These are phyloP conservation scores for Fusarium transvaalense DNA, from an alignment of 2,329 filamentous ascomycete genomes.

Conservation along the genomic window DNA sequence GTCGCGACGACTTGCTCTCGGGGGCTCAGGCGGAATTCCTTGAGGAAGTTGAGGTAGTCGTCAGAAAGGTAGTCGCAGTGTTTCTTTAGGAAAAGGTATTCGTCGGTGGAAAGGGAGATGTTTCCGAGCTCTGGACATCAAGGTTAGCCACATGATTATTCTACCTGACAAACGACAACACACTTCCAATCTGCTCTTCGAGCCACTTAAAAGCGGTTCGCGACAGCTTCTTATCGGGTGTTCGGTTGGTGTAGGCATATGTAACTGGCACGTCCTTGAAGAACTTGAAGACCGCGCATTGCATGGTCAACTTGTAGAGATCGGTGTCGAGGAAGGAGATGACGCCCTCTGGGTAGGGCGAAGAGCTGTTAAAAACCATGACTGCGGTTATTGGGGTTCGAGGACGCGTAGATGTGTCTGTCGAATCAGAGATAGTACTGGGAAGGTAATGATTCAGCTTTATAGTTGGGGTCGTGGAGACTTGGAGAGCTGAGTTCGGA, in stretches of 20 bases:
- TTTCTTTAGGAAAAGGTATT: constrained; percentile 81
- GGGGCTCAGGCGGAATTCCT: constrained; percentile 83
- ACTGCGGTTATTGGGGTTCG: not conserved
- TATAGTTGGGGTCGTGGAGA: not conserved
- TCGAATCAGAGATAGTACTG: not conserved
- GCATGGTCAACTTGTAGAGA: constrained; percentile 98
- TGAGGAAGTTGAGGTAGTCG: constrained; percentile 84
- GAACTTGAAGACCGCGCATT: constrained; percentile 94
- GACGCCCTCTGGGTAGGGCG: constrained; percentile 79
- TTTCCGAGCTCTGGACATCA: constrained; percentile 78
- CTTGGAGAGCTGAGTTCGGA: constrained; percentile 18
- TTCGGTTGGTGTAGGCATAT: constrained; percentile 96
- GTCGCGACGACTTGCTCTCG: constrained; percentile 80
- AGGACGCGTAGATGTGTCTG: not conserved
- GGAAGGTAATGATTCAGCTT: not conserved
- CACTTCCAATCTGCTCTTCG: constrained; percentile 82
- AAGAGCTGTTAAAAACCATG: constrained; percentile 76
- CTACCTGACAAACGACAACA: constrained; percentile 45
- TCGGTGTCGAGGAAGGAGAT: constrained; percentile 86
- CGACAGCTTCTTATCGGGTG: constrained; percentile 90
- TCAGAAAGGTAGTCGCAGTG: constrained; percentile 84
- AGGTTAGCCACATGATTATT: constrained; percentile 45
- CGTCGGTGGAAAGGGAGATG: constrained; percentile 81
- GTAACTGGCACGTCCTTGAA: constrained; percentile 86
- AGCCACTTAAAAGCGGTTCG: constrained; percentile 88